Percentiles rank a stretch among this genome's conserved stretches.
These are phyloP conservation scores for Lobosporangium transversale DNA, from an alignment of 192 early-diverging fungal genomes.

Conservation along the genomic window DNA sequence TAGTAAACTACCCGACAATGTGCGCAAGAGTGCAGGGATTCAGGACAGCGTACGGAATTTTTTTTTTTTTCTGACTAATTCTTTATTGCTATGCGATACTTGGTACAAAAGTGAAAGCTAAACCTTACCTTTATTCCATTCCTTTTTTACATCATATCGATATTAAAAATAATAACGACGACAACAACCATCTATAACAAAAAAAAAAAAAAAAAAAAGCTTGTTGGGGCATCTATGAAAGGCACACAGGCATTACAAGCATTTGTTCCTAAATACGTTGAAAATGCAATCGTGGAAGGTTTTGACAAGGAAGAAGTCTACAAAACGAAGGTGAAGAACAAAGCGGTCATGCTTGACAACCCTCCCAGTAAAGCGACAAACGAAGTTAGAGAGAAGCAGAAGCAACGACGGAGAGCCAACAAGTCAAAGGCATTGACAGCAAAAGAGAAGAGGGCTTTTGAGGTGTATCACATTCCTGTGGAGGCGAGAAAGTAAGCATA, in stretches of 20 bases:
- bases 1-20: conserved; percentile 14
- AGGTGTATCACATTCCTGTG: conserved; percentile 73
- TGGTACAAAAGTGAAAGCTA: too few relatives aligned
- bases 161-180: too few relatives aligned
- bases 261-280: conserved; percentile 35
- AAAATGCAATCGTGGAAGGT: conserved; percentile 17
- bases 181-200: too few relatives aligned
- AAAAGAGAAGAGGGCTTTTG: conserved; percentile 67
- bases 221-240: too few relatives aligned
- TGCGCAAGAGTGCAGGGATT: conserved; percentile 25
- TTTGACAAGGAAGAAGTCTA: conserved; percentile 53
- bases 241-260: too few relatives aligned
- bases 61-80: too few relatives aligned
- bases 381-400: conserved; percentile 34
- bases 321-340: conserved; percentile 60
- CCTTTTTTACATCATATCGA: too few relatives aligned
- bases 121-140: too few relatives aligned
- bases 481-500: conserved; percentile 55
- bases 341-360: conserved; percentile 64
- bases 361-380: conserved; percentile 46
- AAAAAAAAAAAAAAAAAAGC: too few relatives aligned
- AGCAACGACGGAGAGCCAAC: conserved; percentile 40
- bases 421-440: conserved; percentile 69
- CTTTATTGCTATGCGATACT: too few relatives aligned
- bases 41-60: conserved; percentile 7